Base-by-base conservation (phyloP, 768 basidiomycete genomes). In the Tricholoma sp. region DNA sequence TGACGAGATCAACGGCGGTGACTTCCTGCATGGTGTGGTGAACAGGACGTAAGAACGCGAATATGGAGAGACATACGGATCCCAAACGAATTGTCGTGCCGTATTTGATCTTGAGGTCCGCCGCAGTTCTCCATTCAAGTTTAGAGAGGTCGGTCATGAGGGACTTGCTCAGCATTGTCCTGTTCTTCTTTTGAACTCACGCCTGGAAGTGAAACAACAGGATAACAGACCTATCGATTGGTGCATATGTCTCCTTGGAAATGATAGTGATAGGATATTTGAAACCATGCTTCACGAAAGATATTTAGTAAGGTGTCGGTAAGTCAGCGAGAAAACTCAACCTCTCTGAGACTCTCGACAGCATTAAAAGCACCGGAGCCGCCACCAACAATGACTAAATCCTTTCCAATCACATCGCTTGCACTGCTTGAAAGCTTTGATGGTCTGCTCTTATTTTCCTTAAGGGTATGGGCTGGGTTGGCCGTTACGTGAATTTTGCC, bases 141-240 rank as follows among this genome's bases (percentile, higher is more conserved):
- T 93, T 92, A n/a, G 82, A 72, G 1, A 85, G 70, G 63, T 94
- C 91, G 15, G 86, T 86, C 41, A 86, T 79, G 52, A 96, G 82
- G 2, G 84, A 85, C 70, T 97, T 96, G 71, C 91, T 92, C 54
- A 96, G 76, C 72, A 90, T 95, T 42, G 94, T 94, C 57, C 91
- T 90, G 60, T 32, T 32, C 12, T 54, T 61, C n/a, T 29, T 17
- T 24, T n/a, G 17, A 49, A 49, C 47, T 50, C 51, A 18, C 17
- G 50, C 39, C 48, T 56, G 54, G 44, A 44, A 58, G 32, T 12
- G 56, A 17, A 33, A 53, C 41, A 37, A 41, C 24, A n/a, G 33
- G 41, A 20, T 51, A 10, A 54, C 39, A 52, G 31, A 33, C 90
- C 93, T 80, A 72, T 97, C 94, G 58, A 95, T 89, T 1, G 94